Percentiles rank a stretch among this genome's conserved stretches.
These are phyloP conservation scores for Madurella fahalii DNA, from an alignment of 2,329 filamentous ascomycete genomes.

Conservation along the genomic window DNA sequence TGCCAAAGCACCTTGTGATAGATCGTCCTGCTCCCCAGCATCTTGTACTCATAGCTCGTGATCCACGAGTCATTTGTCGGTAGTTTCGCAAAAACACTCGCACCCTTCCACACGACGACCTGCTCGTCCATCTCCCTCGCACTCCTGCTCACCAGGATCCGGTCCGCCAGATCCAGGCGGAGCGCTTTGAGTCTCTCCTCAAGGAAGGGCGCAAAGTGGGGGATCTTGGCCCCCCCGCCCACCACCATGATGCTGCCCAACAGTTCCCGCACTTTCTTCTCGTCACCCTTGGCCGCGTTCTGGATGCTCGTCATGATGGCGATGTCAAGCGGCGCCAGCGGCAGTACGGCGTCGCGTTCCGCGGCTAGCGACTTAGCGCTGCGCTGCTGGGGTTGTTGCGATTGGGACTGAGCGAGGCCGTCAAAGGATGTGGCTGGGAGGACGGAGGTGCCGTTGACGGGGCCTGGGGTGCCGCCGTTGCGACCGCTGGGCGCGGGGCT, in stretches of 20 bases:
- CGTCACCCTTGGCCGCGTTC: slow-evolving; percentile 81
- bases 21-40: slow-evolving; percentile 73
- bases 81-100: slow-evolving; percentile 90
- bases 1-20: slow-evolving; percentile 74
- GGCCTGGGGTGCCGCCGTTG: slow-evolving; percentile 46
- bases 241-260: slow-evolving; percentile 87
- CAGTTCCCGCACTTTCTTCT: slow-evolving; percentile 89
- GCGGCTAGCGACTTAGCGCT: slow-evolving; percentile 53
- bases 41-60: slow-evolving; percentile 79
- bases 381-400: slow-evolving; percentile 38
- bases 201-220: slow-evolving; percentile 74
- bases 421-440: slow-evolving; percentile 17
- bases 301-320: slow-evolving; percentile 88
- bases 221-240: slow-evolving; percentile 77
- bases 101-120: slow-evolving; percentile 97
- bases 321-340: slow-evolving; percentile 77
- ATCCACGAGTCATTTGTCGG: slow-evolving; percentile 96
- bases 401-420: slow-evolving; percentile 5
- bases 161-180: slow-evolving; percentile 56
- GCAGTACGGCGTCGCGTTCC: slow-evolving; percentile 75
- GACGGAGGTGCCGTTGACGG: slow-evolving; percentile 29
- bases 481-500: slow-evolving; percentile 52
- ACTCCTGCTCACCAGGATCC: slow-evolving; percentile 62
- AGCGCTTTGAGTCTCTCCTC: slow-evolving; percentile 75
- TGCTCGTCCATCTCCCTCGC: slow-evolving; percentile 94